Base-by-base conservation (phyloP, 352 stramenopile genomes). In the Globisporangium paroecandrum region DNA sequence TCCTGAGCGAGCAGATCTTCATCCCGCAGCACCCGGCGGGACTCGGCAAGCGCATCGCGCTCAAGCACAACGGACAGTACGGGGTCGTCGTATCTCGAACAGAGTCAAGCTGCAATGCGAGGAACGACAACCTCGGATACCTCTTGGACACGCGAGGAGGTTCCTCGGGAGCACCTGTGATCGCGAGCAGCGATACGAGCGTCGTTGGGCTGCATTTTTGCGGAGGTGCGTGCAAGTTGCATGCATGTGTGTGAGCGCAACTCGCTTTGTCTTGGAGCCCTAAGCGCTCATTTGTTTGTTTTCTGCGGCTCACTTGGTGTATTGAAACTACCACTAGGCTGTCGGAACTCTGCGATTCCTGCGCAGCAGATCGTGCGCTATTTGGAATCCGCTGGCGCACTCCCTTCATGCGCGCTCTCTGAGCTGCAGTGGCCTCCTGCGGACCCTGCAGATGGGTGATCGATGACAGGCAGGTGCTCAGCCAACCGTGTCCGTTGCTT, bases 121-220 rank as follows among this genome's bases (percentile, higher is more conserved):
- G 29, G 5, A 72, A 64, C 22, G 66, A 81, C n/a, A 77, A 68
- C 38, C 36, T 87, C 18, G 79, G 69, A 6, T 89, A 89, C 68
- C 22, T 66, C 20, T 67, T 89, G 20, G 69, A 76, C 46, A 88
- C 81, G 10, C 65, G 69, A n/a, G 77, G 77, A 9, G 81, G 79
- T 3, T 86, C 81, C 5, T 89, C 81, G 0, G 81, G 81, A 5
- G 66, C 81, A 1, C 81, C 81, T 0, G 81, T 89, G 27, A 73
- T 89, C 43, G 73, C 74, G 12, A 69, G 66, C 43, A 29, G 36
- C 0, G 81, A 89, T 51, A 73, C 68, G 24, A 58, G 60, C 9
- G 79, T 89, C 24, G 41, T 89, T 3, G 81, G 75, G 1, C 58
- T 89, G 2, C 81, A 89, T 64, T 82, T 85, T 55, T 89, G 81